Conservation (phyloP, 352 stramenopile species). For the Globisporangium takayamanum region DNA sequence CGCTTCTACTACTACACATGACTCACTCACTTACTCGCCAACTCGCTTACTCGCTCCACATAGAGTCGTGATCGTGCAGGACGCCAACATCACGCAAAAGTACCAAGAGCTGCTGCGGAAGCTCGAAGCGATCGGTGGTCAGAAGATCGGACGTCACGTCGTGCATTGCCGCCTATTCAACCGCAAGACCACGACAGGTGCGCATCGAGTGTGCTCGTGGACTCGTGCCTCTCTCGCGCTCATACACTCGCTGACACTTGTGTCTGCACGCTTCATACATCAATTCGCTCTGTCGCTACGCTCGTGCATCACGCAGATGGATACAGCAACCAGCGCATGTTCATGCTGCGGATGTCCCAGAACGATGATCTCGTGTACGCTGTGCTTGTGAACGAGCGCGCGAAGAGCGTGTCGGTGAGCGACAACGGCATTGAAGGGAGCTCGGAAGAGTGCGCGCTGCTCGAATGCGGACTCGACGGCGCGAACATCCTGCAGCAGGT, state of each 20-base stretch:
- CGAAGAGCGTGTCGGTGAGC: slow-evolving; percentile 40
- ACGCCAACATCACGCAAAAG: slow-evolving; percentile 76
- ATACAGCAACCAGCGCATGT: slow-evolving; percentile 86
- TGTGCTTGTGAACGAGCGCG: slow-evolving; percentile 74
- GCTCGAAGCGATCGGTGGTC: slow-evolving; percentile 70
- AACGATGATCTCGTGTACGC: slow-evolving; percentile 84
- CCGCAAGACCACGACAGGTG: slow-evolving; percentile 70
- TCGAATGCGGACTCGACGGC: slow-evolving; percentile 79
- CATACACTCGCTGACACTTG: background rate
- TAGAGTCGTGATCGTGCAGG: slow-evolving; percentile 79
- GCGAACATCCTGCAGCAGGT: slow-evolving; percentile 84
- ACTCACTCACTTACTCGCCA: background rate
- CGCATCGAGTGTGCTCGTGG: background rate
- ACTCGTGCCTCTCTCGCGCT: background rate
- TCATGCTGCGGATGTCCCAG: slow-evolving; percentile 86
- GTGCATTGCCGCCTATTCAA: slow-evolving; percentile 87
- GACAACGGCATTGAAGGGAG: slow-evolving; percentile 71
- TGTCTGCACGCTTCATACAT: background rate
- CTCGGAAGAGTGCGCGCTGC: slow-evolving; percentile 71
- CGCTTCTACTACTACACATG: background rate
- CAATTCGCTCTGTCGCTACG: slow-evolving; percentile 5
- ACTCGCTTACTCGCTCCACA: background rate
- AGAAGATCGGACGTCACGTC: slow-evolving; percentile 72
- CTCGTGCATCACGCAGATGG: slow-evolving; percentile 28
- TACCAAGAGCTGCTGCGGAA: slow-evolving; percentile 87